Conservation (phyloP, 441 rosid species). For the Adansonia grandidieri region DNA sequence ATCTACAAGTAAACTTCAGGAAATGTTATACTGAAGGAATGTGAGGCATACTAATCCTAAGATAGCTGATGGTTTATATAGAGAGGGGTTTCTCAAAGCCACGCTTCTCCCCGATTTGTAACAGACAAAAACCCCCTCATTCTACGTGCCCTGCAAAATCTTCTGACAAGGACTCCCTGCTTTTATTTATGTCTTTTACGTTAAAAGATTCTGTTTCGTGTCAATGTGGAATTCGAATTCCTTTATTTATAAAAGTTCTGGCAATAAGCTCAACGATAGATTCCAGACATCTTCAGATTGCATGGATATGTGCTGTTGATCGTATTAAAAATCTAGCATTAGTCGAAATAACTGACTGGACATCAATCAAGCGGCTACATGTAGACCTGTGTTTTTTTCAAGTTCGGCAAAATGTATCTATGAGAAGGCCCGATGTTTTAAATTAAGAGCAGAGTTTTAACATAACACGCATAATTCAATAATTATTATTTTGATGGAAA, state of each 20-base stretch:
- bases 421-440: background rate
- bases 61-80: constrained; percentile 13
- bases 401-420: background rate
- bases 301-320: background rate
- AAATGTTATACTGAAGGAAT: constrained; percentile 5
- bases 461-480: background rate
- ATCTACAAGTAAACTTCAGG: background rate
- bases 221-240: background rate
- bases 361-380: background rate
- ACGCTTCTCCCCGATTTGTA: background rate
- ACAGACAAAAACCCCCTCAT: constrained; percentile 2
- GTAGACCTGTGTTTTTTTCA: background rate
- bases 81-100: background rate
- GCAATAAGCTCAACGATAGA: constrained; percentile 1
- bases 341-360: background rate
- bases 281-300: background rate
- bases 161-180: constrained; percentile 17
- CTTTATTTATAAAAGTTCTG: background rate
- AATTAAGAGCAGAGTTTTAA: background rate
- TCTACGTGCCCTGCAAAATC: constrained; percentile 21
- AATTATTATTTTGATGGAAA: background rate
- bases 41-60: background rate
- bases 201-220: background rate
- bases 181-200: background rate
- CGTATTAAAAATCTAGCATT: no score